phyloP scores from a whole-genome alignment of 2,329 filamentous ascomycete species.

The Arthroderma uncinatum region DNA sequence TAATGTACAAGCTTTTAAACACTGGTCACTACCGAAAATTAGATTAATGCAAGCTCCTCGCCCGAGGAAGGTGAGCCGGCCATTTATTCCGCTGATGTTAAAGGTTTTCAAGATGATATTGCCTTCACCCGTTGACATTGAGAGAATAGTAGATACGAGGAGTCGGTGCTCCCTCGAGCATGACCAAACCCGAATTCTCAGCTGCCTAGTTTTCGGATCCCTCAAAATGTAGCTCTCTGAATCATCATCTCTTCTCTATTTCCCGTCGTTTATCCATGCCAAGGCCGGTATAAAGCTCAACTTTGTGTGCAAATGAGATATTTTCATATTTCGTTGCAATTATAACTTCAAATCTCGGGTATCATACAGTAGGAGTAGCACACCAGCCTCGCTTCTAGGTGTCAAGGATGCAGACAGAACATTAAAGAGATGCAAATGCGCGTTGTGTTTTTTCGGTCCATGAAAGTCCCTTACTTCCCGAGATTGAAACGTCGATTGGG shows the following conservation, averaged over 20 bases:
- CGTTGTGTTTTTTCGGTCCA: not conserved
- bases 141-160: no score
- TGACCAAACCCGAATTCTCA: no score
- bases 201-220: no score
- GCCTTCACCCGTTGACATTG: no score
- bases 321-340: not conserved
- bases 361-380: not conserved
- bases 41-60: no score
- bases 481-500: conserved; percentile 49
- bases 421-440: not conserved
- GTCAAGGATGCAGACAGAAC: not conserved
- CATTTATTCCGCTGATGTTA: no score
- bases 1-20: no score
- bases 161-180: no score
- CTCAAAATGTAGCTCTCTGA: not conserved
- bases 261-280: not conserved
- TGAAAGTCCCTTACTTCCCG: not conserved
- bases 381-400: not conserved
- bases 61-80: no score
- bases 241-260: not conserved
- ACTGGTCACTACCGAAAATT: no score
- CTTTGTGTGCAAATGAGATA: not conserved
- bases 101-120: no score
- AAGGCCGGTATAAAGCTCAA: not conserved
- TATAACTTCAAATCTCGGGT: not conserved